Evolutionary conservation across 345 rosid genomes (phyloP).

Genomic region (Raphanus sativus): DNA sequence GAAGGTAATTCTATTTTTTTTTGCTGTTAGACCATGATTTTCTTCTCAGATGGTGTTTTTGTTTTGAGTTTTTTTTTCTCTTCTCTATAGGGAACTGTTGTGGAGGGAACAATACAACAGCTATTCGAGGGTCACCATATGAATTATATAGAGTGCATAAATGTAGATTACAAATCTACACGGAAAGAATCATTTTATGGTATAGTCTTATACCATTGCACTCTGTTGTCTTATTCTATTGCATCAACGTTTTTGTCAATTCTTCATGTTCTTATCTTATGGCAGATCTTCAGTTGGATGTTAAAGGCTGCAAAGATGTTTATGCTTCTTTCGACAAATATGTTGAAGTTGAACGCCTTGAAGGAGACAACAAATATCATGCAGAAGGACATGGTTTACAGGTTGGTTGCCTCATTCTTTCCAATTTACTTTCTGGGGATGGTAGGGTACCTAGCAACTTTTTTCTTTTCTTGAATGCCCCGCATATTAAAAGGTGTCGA

Average conservation of each 20-base stretch:
- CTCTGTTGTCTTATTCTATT: conserved; percentile 17
- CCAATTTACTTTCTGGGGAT: not conserved
- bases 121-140: conserved; percentile 98
- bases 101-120: conserved; percentile 94
- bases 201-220: conserved; percentile 32
- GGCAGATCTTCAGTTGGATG: conserved; percentile 97
- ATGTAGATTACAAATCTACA: conserved; percentile 91
- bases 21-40: conserved; percentile 5
- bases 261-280: conserved; percentile 7
- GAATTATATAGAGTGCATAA: conserved; percentile 93
- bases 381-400: conserved; percentile 89
- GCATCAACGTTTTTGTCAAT: conserved; percentile 2
- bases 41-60: conserved; percentile 16
- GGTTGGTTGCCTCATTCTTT: conserved; percentile 48
- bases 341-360: conserved; percentile 95
- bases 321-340: conserved; percentile 98
- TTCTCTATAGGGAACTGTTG: conserved; percentile 78
- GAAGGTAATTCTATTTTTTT: conserved; percentile 59
- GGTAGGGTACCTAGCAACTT: conserved; percentile 17
- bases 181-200: conserved; percentile 98
- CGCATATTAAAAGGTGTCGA: not conserved
- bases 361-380: conserved; percentile 95
- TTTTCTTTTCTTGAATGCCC: conserved; percentile 1
- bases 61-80: not conserved
- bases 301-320: conserved; percentile 94